Evolutionary conservation across 1,139 yeast genomes (phyloP).

Genomic region (Candida smagusa): DNA sequence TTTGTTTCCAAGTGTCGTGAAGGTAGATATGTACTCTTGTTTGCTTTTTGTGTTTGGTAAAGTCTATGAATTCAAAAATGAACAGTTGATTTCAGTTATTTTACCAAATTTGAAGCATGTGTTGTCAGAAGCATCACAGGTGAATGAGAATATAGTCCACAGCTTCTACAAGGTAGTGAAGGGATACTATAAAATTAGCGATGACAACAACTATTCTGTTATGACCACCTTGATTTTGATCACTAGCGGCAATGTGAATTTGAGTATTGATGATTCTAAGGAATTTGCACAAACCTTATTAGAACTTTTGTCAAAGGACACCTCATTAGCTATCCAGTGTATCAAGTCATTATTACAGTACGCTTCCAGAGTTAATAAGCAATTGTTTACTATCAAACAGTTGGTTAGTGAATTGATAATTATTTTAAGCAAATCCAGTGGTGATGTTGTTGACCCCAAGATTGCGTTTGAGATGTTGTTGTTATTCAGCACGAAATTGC

Average conservation of each 20-base stretch:
- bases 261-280: conserved; percentile 34
- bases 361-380: conserved; percentile 22
- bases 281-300: conserved; percentile 33
- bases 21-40: conserved; percentile 68
- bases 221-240: conserved; percentile 59
- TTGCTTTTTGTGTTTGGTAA: conserved; percentile 61
- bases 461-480: conserved; percentile 55
- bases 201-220: conserved; percentile 39
- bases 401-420: conserved; percentile 31
- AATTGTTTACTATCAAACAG: conserved; percentile 25
- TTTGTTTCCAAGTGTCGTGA: conserved; percentile 63
- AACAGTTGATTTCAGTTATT: conserved; percentile 45
- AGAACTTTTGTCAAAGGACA: conserved; percentile 27
- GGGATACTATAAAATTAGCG: conserved; percentile 22
- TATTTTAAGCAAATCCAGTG: conserved; percentile 15
- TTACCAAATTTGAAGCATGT: conserved; percentile 59
- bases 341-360: conserved; percentile 53
- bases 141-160: conserved; percentile 26
- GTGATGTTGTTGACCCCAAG: conserved; percentile 25
- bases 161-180: conserved; percentile 38
- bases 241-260: conserved; percentile 47
- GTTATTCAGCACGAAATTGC: conserved; percentile 32
- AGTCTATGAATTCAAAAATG: conserved; percentile 50
- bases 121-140: conserved; percentile 26
- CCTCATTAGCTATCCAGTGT: conserved; percentile 54